These are phyloP conservation scores for Artemisia argyi DNA, from an alignment of 129 eudicot species.

Conservation along the genomic window DNA sequence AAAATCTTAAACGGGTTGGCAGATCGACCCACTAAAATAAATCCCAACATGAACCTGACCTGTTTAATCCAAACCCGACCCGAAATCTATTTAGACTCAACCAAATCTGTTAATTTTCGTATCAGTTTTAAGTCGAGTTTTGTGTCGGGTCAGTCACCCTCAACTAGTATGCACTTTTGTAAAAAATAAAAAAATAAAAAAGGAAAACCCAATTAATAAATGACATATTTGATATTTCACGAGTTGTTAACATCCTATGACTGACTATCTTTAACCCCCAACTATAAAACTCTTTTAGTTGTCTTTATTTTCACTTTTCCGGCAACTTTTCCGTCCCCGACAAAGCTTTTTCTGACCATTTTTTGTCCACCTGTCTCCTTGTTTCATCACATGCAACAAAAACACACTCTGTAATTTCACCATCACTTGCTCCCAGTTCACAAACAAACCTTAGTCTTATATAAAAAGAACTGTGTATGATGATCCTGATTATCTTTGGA, in stretches of 20 bases:
- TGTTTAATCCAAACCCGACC: too few relatives aligned
- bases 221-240: constrained; percentile 22
- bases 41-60: too few relatives aligned
- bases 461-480: not conserved
- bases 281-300: constrained; percentile 1
- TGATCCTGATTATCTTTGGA: constrained; percentile 12
- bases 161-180: not conserved
- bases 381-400: constrained; percentile 22
- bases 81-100: too few relatives aligned
- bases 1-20: too few relatives aligned
- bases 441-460: constrained; percentile 10
- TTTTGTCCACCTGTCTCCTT: constrained; percentile 26
- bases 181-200: not conserved
- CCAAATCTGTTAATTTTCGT: too few relatives aligned
- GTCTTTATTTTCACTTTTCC: constrained; percentile 33
- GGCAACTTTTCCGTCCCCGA: constrained; percentile 29
- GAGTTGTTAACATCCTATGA: constrained; percentile 35
- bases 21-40: too few relatives aligned
- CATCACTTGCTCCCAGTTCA: constrained; percentile 15
- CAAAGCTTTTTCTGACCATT: constrained; percentile 17
- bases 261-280: constrained; percentile 36
- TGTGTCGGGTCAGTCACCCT: too few relatives aligned
- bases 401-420: constrained; percentile 6
- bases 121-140: too few relatives aligned
- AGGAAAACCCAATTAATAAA: not conserved